Evolutionary conservation across 495 filamentous ascomycete species (phyloP).

Genomic region (Rusavskia elegans): DNA sequence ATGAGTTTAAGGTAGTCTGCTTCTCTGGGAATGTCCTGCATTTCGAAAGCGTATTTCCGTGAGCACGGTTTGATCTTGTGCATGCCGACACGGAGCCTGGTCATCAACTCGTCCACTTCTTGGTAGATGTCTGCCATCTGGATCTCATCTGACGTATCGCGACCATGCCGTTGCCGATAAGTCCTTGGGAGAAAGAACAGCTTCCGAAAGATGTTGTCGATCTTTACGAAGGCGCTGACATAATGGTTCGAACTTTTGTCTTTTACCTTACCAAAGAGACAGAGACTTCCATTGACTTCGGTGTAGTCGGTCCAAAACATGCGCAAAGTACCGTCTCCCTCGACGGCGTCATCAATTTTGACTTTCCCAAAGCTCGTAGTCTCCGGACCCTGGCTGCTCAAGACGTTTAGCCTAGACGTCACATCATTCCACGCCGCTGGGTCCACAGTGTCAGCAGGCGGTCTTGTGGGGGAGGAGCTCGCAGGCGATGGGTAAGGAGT

Average conservation of each 20-base stretch:
- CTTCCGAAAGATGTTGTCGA: constrained; percentile 88
- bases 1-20: constrained; percentile 82
- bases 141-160: constrained; percentile 63
- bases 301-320: constrained; percentile 98
- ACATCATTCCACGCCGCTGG: constrained; percentile 83
- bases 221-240: constrained; percentile 87
- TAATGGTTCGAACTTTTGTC: constrained; percentile 67
- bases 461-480: constrained; percentile 59
- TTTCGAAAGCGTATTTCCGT: constrained; percentile 91
- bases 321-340: constrained; percentile 77
- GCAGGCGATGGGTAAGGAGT: constrained; percentile 47
- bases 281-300: constrained; percentile 80
- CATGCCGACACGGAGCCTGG: constrained; percentile 61
- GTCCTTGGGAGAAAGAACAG: constrained; percentile 84
- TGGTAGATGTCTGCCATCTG: constrained; percentile 79
- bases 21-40: constrained; percentile 74
- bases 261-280: constrained; percentile 90
- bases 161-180: constrained; percentile 43
- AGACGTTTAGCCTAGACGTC: constrained; percentile 69
- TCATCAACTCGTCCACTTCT: constrained; percentile 78
- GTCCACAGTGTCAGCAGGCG: constrained; percentile 44
- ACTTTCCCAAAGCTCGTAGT: constrained; percentile 57
- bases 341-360: constrained; percentile 61
- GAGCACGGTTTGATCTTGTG: constrained; percentile 84
- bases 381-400: constrained; percentile 54